A percentile compares a stretch with the other conserved stretches of the same genome.
phyloP scores from a whole-genome alignment of 306 rosid genomes.

The Abrus pulchellus region DNA sequence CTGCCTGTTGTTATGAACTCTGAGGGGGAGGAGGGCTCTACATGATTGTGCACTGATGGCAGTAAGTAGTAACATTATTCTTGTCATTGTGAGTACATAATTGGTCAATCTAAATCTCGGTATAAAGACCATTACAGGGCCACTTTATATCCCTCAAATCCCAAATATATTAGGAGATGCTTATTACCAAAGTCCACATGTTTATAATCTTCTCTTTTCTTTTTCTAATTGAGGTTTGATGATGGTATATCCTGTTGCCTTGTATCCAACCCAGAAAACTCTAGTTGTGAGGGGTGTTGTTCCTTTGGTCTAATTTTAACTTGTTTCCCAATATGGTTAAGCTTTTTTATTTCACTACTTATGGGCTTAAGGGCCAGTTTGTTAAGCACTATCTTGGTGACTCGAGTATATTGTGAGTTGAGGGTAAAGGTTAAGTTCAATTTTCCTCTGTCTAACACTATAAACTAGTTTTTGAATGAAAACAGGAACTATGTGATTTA shows the following conservation, averaged over 20 bases:
- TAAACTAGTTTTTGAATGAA: constrained; percentile 27
- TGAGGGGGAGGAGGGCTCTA: neutral
- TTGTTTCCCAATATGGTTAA: neutral
- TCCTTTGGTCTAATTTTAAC: neutral
- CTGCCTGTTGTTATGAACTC: neutral
- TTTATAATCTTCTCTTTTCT: neutral
- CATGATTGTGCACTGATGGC: neutral
- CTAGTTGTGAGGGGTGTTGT: neutral
- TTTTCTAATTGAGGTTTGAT: neutral
- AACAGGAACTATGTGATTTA: constrained; percentile 2
- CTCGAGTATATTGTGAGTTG: constrained; percentile 22
- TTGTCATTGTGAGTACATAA: neutral
- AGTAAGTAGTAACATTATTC: neutral
- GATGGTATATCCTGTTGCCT: neutral
- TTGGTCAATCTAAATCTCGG: neutral
- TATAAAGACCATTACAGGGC: neutral
- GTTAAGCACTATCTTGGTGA: constrained; percentile 16
- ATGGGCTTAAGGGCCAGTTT: neutral
- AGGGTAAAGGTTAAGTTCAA: neutral
- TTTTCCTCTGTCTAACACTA: neutral
- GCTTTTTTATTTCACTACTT: constrained; percentile 11
- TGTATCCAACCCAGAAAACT: neutral
- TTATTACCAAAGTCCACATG: constrained; percentile 15
- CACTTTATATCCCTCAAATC: neutral
- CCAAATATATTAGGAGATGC: neutral